Conservation (phyloP, 2,329 filamentous ascomycete genomes). For the Penicillium sp. region DNA sequence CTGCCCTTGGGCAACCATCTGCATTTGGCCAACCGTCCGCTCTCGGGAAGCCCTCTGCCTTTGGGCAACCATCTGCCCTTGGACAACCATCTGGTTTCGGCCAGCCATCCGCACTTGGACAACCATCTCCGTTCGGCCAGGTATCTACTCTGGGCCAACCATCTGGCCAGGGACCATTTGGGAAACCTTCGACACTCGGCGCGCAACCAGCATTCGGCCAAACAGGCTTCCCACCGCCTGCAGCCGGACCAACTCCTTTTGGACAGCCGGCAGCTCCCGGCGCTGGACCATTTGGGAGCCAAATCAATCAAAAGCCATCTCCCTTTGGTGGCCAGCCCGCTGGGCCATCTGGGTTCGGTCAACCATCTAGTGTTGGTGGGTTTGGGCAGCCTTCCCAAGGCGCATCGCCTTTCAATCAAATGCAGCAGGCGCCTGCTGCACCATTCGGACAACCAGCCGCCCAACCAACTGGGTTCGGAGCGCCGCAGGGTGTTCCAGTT, state of each 20-base stretch:
- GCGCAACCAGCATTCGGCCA: constrained; percentile 15
- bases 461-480: constrained; percentile 28
- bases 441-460: constrained; percentile 32
- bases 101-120: constrained; percentile 5
- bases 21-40: constrained; percentile 27
- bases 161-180: background rate
- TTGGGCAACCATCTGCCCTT: constrained; percentile 5
- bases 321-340: constrained; percentile 25
- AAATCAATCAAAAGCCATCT: constrained; percentile 8
- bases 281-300: constrained; percentile 4
- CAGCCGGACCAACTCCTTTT: constrained; percentile 25
- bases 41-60: constrained; percentile 8
- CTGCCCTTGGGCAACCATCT: constrained; percentile 21
- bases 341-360: constrained; percentile 6
- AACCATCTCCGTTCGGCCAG: constrained; percentile 6
- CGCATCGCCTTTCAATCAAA: constrained; percentile 11
- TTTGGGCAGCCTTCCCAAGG: constrained; percentile 23
- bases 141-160: background rate
- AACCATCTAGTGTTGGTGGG: constrained; percentile 19
- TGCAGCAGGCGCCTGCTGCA: constrained; percentile 7
- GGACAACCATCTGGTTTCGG: constrained; percentile 5
- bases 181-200: too few species aligned
- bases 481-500: constrained; percentile 14
- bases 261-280: constrained; percentile 32
- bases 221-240: constrained; percentile 8